Evolutionary conservation across 352 stramenopile species (phyloP), one percentile per base, ranked within the genome.

Genomic region (Pythium myriotylum): DNA sequence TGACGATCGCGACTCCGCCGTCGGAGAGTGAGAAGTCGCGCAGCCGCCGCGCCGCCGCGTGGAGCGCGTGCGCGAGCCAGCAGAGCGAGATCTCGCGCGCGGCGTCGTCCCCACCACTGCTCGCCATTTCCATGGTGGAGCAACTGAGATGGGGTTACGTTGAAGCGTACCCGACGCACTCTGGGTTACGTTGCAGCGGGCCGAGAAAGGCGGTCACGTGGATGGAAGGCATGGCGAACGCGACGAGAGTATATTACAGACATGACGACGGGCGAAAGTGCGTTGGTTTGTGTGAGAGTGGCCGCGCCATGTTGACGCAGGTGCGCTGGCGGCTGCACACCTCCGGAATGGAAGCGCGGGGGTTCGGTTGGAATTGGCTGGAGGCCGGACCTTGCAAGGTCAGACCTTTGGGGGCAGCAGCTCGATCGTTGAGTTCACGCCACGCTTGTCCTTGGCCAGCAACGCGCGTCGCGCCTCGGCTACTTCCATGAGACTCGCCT

Each of bases 401-500:
- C 40, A 64, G 24, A 47, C 20, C 26, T 74, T 72, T 14, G 65
- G 57, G 12, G 63, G 65, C 39, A 83, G 48, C 24, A 86, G 56
- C 37, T 60, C 19, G 39, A 86, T 54, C 16, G 70, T 55, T n/a
- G 65, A 67, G 22, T 68, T 75, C 13, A 50, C 54, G 23, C 59
- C 62, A 23, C 39, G 26, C 40, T 55, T 54, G 59, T 79, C 62
- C 5, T 55, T 52, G 4, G 62, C 67, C n/a, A 86, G 64, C 33
- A 83, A 59, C 32, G 35, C 49, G 8, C 64, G 55, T 0, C 76
- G 73, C 54, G 70, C 67, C 9, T 77, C 58, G 0, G 72, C 76
- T 3, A 83, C 26, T 23, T 65, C 66, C 50, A 73, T 42, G 26
- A 86, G 63, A n/a, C 79, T 65, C 1, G 35, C 65, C 71, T 82